These are phyloP conservation scores for Scedosporium dehoogii DNA, from an alignment of 2,329 filamentous ascomycete genomes.

Conservation along the genomic window DNA sequence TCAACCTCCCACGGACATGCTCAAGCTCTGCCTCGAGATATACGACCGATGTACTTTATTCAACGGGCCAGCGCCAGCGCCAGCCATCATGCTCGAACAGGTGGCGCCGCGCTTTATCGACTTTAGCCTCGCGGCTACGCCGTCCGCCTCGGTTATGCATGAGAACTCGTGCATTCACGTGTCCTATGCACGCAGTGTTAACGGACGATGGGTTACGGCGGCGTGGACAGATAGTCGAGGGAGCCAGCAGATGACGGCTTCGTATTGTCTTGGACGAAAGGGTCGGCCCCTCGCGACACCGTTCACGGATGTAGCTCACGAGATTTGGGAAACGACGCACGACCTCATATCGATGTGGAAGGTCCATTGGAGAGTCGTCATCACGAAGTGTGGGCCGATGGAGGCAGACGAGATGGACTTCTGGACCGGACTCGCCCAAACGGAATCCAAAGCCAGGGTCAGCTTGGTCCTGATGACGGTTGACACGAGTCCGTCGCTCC, in stretches of 20 bases:
- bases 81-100: slow-evolving; percentile 64
- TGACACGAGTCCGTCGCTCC: slow-evolving; percentile 54
- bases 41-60: slow-evolving; percentile 65
- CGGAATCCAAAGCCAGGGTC: slow-evolving; percentile 39
- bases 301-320: slow-evolving; percentile 56
- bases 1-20: slow-evolving; percentile 49
- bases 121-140: slow-evolving; percentile 59
- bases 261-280: slow-evolving; percentile 60
- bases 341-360: slow-evolving; percentile 61
- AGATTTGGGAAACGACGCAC: slow-evolving; percentile 70
- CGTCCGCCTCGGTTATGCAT: slow-evolving; percentile 62
- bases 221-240: slow-evolving; percentile 76
- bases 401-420: slow-evolving; percentile 53
- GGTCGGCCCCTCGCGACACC: slow-evolving; percentile 37
- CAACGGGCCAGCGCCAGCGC: slow-evolving; percentile 48
- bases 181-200: slow-evolving; percentile 65
- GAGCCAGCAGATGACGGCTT: slow-evolving; percentile 60
- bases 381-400: slow-evolving; percentile 63
- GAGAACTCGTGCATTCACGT: slow-evolving; percentile 76
- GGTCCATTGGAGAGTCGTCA: slow-evolving; percentile 67
- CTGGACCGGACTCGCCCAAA: slow-evolving; percentile 44
- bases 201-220: slow-evolving; percentile 68
- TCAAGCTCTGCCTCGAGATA: slow-evolving; percentile 59
- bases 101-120: slow-evolving; percentile 61
- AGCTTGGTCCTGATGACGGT: slow-evolving; percentile 53